These are phyloP conservation scores for Blastobotrys muscicola DNA, from an alignment of 805 yeast species.

Conservation along the genomic window DNA sequence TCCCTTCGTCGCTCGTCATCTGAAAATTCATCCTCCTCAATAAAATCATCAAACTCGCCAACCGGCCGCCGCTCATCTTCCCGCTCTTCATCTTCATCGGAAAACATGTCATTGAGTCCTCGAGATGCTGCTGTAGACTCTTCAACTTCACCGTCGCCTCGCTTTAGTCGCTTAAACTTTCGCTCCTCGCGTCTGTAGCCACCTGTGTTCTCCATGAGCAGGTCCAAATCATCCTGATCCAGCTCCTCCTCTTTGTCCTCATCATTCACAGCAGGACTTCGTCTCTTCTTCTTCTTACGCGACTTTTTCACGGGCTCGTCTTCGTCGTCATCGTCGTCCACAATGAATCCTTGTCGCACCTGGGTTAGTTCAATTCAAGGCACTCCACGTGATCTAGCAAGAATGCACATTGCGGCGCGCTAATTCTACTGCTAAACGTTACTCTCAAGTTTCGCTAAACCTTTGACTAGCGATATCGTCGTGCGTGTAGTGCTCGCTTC, in stretches of 20 bases:
- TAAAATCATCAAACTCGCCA: conserved; percentile 88
- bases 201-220: conserved; percentile 85
- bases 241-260: conserved; percentile 31
- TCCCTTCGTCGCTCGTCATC: conserved; percentile 66
- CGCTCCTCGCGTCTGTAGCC: conserved; percentile 30
- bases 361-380: conserved; percentile 4
- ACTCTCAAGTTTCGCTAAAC: too few relatives aligned
- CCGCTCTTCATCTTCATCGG: conserved; percentile 40
- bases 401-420: neutral
- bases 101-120: conserved; percentile 59
- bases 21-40: conserved; percentile 92
- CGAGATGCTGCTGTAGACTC: conserved; percentile 11
- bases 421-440: too few relatives aligned
- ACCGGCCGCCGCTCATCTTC: conserved; percentile 38
- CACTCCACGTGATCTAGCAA: neutral
- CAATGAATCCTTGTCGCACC: conserved; percentile 88
- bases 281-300: conserved; percentile 18
- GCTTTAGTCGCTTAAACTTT: conserved; percentile 73
- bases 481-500: too few relatives aligned
- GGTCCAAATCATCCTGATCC: conserved; percentile 92
- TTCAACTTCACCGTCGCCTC: conserved; percentile 37
- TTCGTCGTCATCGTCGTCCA: conserved; percentile 79
- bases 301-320: conserved; percentile 17
- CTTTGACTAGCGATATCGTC: too few relatives aligned
- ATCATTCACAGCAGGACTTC: conserved; percentile 9